A percentile compares a stretch with the other conserved stretches of the same genome.
These are phyloP conservation scores for Fusarium guadeloupense DNA, from an alignment of 2,329 filamentous ascomycete species.

Conservation along the genomic window DNA sequence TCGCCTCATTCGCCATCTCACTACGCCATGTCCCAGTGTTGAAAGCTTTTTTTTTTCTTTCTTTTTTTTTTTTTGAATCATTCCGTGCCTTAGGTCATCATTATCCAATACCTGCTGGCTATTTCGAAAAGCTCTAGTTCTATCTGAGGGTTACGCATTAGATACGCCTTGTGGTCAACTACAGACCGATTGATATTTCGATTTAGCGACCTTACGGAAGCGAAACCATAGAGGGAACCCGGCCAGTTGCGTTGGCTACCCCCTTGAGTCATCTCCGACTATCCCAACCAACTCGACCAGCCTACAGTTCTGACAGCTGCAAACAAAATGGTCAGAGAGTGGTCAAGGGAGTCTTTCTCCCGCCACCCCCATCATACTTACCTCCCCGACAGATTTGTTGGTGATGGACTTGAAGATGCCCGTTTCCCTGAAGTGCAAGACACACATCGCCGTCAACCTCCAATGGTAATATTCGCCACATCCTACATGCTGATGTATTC, in stretches of 20 bases:
- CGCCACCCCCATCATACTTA: constrained; percentile 49
- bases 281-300: neutral
- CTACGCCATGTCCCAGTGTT: constrained; percentile 26
- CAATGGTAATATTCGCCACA: constrained; percentile 47
- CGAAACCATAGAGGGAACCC: no score
- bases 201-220: neutral
- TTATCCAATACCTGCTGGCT: neutral
- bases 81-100: neutral
- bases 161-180: neutral
- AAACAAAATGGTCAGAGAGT: constrained; percentile 53
- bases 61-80: neutral
- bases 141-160: neutral
- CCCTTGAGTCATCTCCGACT: neutral
- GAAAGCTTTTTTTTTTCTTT: no score
- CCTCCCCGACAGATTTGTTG: constrained; percentile 43
- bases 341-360: constrained; percentile 52
- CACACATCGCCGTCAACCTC: constrained; percentile 49
- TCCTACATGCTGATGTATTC: neutral
- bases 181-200: neutral
- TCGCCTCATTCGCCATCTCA: neutral
- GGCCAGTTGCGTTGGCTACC: constrained; percentile 4
- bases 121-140: neutral
- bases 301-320: neutral
- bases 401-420: constrained; percentile 45
- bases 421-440: constrained; percentile 50